Evolutionary conservation across 768 basidiomycete species (phyloP).

Genomic region (Dendrothele bispora): DNA sequence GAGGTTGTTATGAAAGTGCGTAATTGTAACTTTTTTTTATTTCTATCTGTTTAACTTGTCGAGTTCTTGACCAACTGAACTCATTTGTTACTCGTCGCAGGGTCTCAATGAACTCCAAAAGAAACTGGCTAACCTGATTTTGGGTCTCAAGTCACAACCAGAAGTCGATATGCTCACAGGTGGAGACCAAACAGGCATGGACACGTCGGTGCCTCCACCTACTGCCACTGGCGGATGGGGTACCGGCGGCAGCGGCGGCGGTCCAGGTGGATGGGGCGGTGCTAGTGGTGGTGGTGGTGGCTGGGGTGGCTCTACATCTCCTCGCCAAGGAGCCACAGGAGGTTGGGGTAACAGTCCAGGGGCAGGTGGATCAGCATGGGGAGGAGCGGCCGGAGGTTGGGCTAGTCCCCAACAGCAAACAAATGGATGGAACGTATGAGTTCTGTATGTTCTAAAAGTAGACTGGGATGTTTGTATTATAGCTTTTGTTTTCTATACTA

Average conservation of each 20-base stretch:
- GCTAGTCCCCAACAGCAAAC: slow-evolving; percentile 47
- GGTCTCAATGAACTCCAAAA: slow-evolving; percentile 78
- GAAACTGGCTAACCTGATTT: slow-evolving; percentile 77
- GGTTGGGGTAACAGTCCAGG: slow-evolving; percentile 33
- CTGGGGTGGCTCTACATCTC: slow-evolving; percentile 33
- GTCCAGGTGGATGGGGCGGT: slow-evolving; percentile 18
- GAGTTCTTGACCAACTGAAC: slow-evolving; percentile 2
- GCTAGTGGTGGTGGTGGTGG: slow-evolving; percentile 30
- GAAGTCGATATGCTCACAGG: slow-evolving; percentile 54
- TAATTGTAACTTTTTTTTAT: not conserved
- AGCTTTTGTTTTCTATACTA: not conserved
- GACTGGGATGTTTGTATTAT: not conserved
- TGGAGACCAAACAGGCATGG: slow-evolving; percentile 32
- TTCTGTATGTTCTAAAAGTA: not conserved
- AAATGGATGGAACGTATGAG: slow-evolving; percentile 57
- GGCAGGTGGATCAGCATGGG: slow-evolving; percentile 10
- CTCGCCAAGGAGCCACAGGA: slow-evolving; percentile 21
- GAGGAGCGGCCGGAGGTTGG: slow-evolving; percentile 42
- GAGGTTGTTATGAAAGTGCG: slow-evolving; percentile 85
- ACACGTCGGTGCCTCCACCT: slow-evolving; percentile 8
- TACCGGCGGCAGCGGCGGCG: slow-evolving; percentile 15
- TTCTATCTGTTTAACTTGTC: slow-evolving; percentile 2
- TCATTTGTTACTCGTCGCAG: slow-evolving; percentile 35
- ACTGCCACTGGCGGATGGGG: slow-evolving; percentile 20
- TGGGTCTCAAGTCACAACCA: slow-evolving; percentile 63